phyloP scores from a whole-genome alignment of 345 rosid species.

The Toxicodendron radicans region DNA sequence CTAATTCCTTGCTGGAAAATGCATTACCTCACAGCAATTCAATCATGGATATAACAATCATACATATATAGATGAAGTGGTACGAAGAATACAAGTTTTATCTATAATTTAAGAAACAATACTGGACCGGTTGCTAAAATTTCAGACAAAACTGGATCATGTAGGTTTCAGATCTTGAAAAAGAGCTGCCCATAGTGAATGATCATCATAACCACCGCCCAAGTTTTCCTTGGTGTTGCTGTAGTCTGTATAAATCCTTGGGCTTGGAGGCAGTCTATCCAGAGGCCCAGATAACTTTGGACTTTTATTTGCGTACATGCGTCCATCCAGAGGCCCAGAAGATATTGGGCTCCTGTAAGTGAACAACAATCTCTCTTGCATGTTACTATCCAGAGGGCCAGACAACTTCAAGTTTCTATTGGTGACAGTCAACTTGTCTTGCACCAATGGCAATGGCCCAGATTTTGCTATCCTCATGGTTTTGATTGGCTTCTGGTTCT shows the following conservation, averaged over 20 bases:
- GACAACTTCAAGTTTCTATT: slow-evolving; percentile 48
- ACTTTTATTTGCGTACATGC: slow-evolving; percentile 32
- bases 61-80: too few species aligned
- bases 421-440: slow-evolving; percentile 31
- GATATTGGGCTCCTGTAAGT: slow-evolving; percentile 45
- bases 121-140: background rate
- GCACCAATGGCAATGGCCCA: slow-evolving; percentile 56
- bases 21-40: too few species aligned
- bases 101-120: background rate
- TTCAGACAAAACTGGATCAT: slow-evolving; percentile 28
- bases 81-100: background rate
- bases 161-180: slow-evolving; percentile 86
- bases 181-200: slow-evolving; percentile 55
- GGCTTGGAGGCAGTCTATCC: slow-evolving; percentile 44
- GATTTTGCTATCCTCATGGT: slow-evolving; percentile 53
- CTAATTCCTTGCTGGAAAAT: too few species aligned
- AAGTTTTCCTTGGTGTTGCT: slow-evolving; percentile 22
- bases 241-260: slow-evolving; percentile 30
- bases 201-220: slow-evolving; percentile 40
- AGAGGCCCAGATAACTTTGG: slow-evolving; percentile 49
- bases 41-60: too few species aligned
- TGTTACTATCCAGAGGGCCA: slow-evolving; percentile 61
- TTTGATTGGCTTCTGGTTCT: slow-evolving; percentile 31
- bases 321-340: slow-evolving; percentile 43
- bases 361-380: slow-evolving; percentile 49